Base-by-base conservation (phyloP, 139 green algal genomes). In the Tetradesmus lagerheimii region DNA sequence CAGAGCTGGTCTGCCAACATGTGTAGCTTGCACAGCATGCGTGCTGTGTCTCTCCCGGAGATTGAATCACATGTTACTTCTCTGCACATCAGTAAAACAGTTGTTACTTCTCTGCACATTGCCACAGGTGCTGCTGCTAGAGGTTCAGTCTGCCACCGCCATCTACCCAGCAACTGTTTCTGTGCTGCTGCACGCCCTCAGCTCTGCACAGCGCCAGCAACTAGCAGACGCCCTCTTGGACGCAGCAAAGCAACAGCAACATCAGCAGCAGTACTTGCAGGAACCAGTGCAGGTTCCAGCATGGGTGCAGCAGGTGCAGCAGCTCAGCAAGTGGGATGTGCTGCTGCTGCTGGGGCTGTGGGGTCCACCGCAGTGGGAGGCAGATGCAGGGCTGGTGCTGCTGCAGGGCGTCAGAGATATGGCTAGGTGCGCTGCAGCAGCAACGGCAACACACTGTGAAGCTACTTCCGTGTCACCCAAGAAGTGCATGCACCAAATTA, bases 251-350 rank as follows among this genome's bases (percentile, higher is more conserved):
- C 27, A 35, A 11, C 38, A 57, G 37, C 34, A 57, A 12, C 57
- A 88, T 62, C 83, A 80, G 64, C 64, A 66, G 62, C 83, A 80
- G 83, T 11, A 45, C 31, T 34, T 37, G 76, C 76, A 83, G 20
- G 75, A 43, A 15, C 15, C 23, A 25, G 75, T 64, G 41, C 81
- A 86, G 18, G 20, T 86, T 31, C 47, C 62, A 43, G 35, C 81
- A 34, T 74, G 47, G 47, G 81, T 76, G 16, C 81, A 86, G n/a
- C 81, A 86, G 47, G n/a, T 87, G 82, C 31, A 53, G 53, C 82
- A 87, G 31, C 16, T 87, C 57, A 34, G 31, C 66, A 34, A 41
- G 35, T 76, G 50, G 50, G 81, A 87, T 87, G 81, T 87, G 50
- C 34, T 87, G 34, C 37, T 87, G 81, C 81, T 87, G 81, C 31